A percentile compares a stretch with the other conserved stretches of the same genome.
phyloP scores from a whole-genome alignment of 2,329 filamentous ascomycete genomes.

The Venturia aucupariae region DNA sequence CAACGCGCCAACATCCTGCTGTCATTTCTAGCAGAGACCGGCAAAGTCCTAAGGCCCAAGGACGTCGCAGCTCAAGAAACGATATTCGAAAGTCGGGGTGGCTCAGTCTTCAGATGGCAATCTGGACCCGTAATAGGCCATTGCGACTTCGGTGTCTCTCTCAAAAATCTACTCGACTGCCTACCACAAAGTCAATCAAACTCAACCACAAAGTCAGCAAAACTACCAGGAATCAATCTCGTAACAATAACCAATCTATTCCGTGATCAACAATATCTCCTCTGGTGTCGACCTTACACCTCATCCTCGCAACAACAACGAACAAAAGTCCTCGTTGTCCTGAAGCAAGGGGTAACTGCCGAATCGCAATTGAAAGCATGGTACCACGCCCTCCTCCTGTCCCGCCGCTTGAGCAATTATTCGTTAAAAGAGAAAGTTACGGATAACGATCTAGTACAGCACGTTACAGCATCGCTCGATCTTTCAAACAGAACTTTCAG shows the following conservation, averaged over 20 bases:
- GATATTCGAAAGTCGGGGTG: constrained; percentile 1
- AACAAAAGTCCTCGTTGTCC: not conserved
- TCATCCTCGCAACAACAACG: not conserved
- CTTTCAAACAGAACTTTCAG: not conserved
- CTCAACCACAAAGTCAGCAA: not conserved
- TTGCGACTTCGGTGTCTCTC: not conserved
- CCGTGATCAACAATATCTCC: not conserved
- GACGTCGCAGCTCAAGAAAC: not conserved
- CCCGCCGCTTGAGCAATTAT: not conserved
- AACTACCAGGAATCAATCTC: not conserved
- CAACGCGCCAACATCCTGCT: not conserved
- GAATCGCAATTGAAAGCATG: constrained; percentile 4
- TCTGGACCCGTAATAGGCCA: not conserved
- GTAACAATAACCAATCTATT: not conserved
- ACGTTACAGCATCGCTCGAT: not conserved
- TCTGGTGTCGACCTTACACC: not conserved
- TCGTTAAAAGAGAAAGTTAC: not conserved
- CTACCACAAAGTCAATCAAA: not conserved
- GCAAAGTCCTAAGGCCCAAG: not conserved
- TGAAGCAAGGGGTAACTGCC: not conserved
- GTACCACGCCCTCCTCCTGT: not conserved
- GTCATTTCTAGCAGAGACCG: not conserved
- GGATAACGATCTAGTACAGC: not conserved
- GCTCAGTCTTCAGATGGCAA: not conserved
- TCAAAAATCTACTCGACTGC: not conserved